A percentile compares a stretch with the other conserved stretches of the same genome.
Conservation (phyloP, 78 protist genomes). For the Dictyostelium capitatum region DNA sequence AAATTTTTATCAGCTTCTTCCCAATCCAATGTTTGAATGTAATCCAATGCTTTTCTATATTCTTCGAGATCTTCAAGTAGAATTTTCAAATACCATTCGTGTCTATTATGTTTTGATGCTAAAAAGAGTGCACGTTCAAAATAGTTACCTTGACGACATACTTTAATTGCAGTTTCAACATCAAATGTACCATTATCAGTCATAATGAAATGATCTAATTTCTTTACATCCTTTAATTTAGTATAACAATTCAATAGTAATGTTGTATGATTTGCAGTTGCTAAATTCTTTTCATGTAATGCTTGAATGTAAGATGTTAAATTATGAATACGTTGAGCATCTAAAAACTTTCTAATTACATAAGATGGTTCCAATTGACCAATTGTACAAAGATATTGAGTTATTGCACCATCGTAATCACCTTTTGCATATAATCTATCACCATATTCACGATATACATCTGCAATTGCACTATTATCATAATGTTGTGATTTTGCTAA, state of each 20-base stretch:
- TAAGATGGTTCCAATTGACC: constrained; percentile 97
- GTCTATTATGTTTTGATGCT: constrained; percentile 76
- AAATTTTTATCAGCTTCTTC: constrained; percentile 80
- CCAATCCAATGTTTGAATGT: constrained; percentile 82
- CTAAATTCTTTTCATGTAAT: constrained; percentile 90
- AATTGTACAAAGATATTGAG: constrained; percentile 95
- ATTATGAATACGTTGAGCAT: constrained; percentile 96
- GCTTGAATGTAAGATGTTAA: constrained; percentile 94
- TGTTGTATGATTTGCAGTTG: constrained; percentile 96
- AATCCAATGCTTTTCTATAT: constrained; percentile 85
- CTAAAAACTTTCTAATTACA: constrained; percentile 96
- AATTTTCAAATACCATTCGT: constrained; percentile 92
- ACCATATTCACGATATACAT: constrained; percentile 94
- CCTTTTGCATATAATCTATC: constrained; percentile 93
- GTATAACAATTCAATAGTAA: constrained; percentile 97
- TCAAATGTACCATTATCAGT: constrained; percentile 90
- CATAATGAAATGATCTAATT: constrained; percentile 93
- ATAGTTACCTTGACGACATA: constrained; percentile 93
- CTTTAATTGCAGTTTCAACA: constrained; percentile 96
- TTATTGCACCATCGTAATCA: constrained; percentile 94
- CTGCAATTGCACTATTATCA: constrained; percentile 87
- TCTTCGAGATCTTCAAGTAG: constrained; percentile 88
- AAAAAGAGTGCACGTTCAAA: constrained; percentile 90
- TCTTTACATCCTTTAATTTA: constrained; percentile 92
- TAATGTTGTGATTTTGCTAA: constrained; percentile 88